These are phyloP conservation scores for Eleusine coracana DNA, from an alignment of 176 grass and related monocot genomes.

Conservation along the genomic window DNA sequence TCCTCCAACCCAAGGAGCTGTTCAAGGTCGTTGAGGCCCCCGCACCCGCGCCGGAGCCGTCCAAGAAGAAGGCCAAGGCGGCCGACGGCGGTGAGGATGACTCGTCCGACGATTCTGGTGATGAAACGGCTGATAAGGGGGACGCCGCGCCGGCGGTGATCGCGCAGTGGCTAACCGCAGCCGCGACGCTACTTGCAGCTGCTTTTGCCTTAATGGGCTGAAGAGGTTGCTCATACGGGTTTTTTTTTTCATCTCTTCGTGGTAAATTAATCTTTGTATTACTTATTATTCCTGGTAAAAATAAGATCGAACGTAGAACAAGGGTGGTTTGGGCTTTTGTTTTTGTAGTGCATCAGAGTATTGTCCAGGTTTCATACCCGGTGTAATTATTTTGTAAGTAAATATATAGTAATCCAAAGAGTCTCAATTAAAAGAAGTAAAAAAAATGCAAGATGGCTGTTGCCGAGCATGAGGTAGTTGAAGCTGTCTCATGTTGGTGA, in stretches of 20 bases:
- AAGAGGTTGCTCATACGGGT: background rate
- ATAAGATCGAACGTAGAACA: slow-evolving; percentile 4
- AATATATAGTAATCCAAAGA: background rate
- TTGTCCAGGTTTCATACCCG: background rate
- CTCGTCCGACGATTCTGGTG: slow-evolving; percentile 29
- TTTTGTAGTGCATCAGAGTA: background rate
- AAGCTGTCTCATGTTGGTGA: no score
- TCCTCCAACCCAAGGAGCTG: slow-evolving; percentile 76
- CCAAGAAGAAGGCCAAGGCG: slow-evolving; percentile 37
- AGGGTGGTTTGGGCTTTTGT: background rate
- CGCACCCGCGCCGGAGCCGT: slow-evolving; percentile 48
- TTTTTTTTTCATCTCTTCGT: background rate
- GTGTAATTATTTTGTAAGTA: slow-evolving; percentile 41
- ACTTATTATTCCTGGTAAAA: background rate
- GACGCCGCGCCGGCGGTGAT: slow-evolving; percentile 27
- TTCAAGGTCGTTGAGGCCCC: slow-evolving; percentile 57
- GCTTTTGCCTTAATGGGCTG: slow-evolving; percentile 33
- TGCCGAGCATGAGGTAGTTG: no score
- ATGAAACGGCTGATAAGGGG: slow-evolving; percentile 28
- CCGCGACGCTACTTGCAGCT: background rate
- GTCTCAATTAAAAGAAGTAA: background rate
- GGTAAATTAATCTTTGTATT: background rate
- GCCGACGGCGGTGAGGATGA: background rate
- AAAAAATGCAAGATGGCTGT: no score
- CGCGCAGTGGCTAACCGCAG: slow-evolving; percentile 6